Conservation (phyloP, 257 asterid species). For the Thymus mandschuricus region DNA sequence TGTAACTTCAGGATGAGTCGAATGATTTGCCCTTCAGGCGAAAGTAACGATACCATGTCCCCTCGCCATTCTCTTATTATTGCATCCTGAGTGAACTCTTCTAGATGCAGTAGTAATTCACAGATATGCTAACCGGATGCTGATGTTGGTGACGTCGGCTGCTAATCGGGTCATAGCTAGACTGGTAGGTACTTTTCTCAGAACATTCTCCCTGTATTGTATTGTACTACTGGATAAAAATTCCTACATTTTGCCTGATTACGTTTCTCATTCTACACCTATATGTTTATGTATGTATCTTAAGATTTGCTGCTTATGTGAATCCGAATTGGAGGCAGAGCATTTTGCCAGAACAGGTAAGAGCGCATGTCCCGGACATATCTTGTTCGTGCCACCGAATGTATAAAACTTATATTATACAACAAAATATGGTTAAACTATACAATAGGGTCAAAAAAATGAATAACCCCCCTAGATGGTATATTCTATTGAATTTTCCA, state of each 20-base stretch:
- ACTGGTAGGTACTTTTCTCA: conserved; percentile 10
- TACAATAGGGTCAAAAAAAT: conserved; percentile 31
- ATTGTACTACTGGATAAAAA: conserved; percentile 1
- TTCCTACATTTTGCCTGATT: not conserved
- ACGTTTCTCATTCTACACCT: not conserved
- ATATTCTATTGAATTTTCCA: conserved; percentile 14
- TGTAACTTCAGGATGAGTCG: not conserved
- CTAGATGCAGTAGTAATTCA: not conserved
- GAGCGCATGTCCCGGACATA: not conserved
- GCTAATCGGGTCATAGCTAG: not conserved
- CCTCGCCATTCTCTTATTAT: not conserved
- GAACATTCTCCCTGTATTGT: not conserved
- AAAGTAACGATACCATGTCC: not conserved
- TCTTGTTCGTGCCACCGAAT: not conserved
- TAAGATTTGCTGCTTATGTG: not conserved
- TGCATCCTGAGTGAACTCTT: not conserved
- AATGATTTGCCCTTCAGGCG: conserved; percentile 22
- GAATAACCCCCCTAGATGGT: conserved; percentile 23
- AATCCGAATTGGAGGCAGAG: not conserved
- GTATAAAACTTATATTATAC: not conserved
- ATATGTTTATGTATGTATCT: not conserved
- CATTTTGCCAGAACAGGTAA: not conserved
- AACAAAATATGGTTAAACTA: conserved; percentile 26
- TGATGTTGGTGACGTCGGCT: conserved; percentile 5
- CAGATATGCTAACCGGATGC: not conserved